These are phyloP conservation scores for Wilhelminamyces savonicus DNA, from an alignment of 805 yeast genomes.

Conservation along the genomic window DNA sequence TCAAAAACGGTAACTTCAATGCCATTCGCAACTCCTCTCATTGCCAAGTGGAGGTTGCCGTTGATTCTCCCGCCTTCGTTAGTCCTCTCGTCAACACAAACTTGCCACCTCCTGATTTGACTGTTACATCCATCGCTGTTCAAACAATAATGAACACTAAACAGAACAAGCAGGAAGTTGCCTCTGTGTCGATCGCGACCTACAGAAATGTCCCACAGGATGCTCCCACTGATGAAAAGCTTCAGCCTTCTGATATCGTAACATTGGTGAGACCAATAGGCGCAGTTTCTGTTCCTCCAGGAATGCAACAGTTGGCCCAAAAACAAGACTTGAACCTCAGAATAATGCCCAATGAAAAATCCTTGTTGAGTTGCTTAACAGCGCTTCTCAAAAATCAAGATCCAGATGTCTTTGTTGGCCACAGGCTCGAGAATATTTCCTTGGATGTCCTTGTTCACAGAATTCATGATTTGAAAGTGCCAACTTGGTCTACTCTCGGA, in stretches of 20 bases:
- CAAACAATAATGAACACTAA: constrained; percentile 75
- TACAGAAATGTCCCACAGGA: constrained; percentile 69
- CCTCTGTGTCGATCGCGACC: constrained; percentile 72
- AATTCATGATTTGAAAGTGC: constrained; percentile 65
- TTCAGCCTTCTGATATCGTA: constrained; percentile 53
- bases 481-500: constrained; percentile 78
- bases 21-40: constrained; percentile 63
- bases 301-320: constrained; percentile 56
- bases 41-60: constrained; percentile 69
- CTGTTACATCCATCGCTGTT: constrained; percentile 66
- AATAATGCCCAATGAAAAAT: constrained; percentile 65
- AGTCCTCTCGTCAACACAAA: constrained; percentile 40
- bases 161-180: constrained; percentile 78
- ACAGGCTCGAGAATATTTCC: constrained; percentile 71
- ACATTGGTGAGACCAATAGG: constrained; percentile 82
- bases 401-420: constrained; percentile 90
- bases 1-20: constrained; percentile 56
- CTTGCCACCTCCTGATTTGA: constrained; percentile 57
- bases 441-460: constrained; percentile 78
- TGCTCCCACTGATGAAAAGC: constrained; percentile 57
- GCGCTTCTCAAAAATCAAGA: constrained; percentile 68
- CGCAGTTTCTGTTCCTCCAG: constrained; percentile 62
- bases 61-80: constrained; percentile 42
- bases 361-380: constrained; percentile 66
- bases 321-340: constrained; percentile 48